Evolutionary conservation across 805 yeast genomes (phyloP), one percentile per base, ranked within the genome.

Genomic region (Spathaspora girioi): DNA sequence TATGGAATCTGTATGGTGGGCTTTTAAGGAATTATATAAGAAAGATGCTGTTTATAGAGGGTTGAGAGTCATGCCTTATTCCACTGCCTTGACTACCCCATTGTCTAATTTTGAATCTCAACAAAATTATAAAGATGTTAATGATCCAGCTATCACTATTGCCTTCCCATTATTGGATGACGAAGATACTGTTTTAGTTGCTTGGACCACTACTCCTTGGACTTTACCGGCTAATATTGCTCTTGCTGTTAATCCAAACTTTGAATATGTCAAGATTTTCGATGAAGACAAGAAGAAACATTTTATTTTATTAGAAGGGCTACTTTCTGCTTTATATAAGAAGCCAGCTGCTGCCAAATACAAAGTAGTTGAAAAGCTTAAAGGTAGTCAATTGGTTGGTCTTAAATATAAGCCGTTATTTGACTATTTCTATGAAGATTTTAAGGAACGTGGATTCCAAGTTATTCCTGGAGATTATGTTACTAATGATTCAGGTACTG

Each of bases 121-220:
- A 72, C 96, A 91, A 70, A 94, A 94, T 70, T 94, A 94, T 79
- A 94, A 94, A 77, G 98, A 94, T 54, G 98, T 94, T 47, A 81
- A 83, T 56, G 99, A 94, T 70, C 99, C 99, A 9, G 97, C 97
- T 10, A 92, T 96, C 47, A 91, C 97, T 54, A 73, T 94, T 60
- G 96, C 90, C 26, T 96, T 94, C 79, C 88, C 89, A 56, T 76
- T 89, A 51, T 74, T 80, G 31, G 88, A 83, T 55, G 96, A 92
- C 63, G 91, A 89, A 56, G 83, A 87, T 63, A 89, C 96, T 49
- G 76, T 81, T 58, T 77, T 94, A 58, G 92, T 94, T 40, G 98
- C 98, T 9, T 94, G 99, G 99, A 94, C 99, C 44, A 94, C 99
- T 54, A 94, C 99, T 23, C 99, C 99, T 49, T 94, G 99, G 99